Conservation (phyloP, 345 rosid genomes). For the Geranium brycei region DNA sequence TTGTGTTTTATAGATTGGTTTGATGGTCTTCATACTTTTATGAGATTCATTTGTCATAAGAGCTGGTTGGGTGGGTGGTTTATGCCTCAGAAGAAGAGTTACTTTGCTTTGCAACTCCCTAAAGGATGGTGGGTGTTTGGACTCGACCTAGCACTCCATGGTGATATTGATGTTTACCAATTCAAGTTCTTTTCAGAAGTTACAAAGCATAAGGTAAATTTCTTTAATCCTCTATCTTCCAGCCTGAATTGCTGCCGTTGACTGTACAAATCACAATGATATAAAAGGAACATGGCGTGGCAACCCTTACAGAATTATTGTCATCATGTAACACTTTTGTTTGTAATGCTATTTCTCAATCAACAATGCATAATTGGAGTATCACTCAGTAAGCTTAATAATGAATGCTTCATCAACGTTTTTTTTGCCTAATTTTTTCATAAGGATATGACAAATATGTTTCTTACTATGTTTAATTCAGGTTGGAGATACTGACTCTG, state of each 20-base stretch:
- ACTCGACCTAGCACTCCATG: slow-evolving; percentile 93
- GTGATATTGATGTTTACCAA: slow-evolving; percentile 96
- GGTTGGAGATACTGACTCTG: slow-evolving; percentile 66
- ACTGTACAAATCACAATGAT: not conserved
- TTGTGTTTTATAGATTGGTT: slow-evolving; percentile 65
- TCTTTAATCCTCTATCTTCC: slow-evolving; percentile 1
- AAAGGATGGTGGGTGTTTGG: slow-evolving; percentile 97
- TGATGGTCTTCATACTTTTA: slow-evolving; percentile 93
- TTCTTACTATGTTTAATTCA: slow-evolving; percentile 14
- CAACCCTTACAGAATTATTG: not conserved
- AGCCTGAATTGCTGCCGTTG: slow-evolving; percentile 2
- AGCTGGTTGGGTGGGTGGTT: slow-evolving; percentile 99
- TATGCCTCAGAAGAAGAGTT: slow-evolving; percentile 98
- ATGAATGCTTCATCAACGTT: not conserved
- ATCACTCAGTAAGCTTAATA: not conserved
- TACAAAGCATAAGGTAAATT: slow-evolving; percentile 56
- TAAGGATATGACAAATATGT: not conserved
- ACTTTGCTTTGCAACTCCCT: slow-evolving; percentile 92
- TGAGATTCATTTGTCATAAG: slow-evolving; percentile 95
- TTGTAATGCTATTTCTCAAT: not conserved
- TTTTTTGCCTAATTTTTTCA: not conserved
- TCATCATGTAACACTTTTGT: not conserved
- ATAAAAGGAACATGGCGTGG: not conserved
- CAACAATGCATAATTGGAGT: not conserved
- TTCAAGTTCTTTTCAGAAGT: slow-evolving; percentile 90